Evolutionary conservation across 495 filamentous ascomycete genomes (phyloP).

Genomic region (Ramalina intermedia): DNA sequence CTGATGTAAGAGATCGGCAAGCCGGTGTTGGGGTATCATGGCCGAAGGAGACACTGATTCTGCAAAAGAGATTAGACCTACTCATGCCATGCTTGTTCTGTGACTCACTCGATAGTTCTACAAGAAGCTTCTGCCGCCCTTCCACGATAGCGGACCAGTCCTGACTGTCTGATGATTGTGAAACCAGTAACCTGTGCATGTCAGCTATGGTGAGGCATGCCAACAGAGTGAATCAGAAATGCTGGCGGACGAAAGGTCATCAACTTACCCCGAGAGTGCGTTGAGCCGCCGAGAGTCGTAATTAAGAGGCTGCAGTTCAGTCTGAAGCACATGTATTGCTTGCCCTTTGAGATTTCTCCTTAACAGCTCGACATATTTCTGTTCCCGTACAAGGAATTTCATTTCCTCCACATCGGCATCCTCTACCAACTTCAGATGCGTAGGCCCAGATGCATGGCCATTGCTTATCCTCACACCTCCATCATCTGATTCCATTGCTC

Average conservation of each 20-base stretch:
- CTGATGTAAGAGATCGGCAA: conserved; percentile 70
- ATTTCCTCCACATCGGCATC: conserved; percentile 45
- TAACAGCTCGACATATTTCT: conserved; percentile 89
- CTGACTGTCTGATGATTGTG: neutral
- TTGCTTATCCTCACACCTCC: conserved; percentile 28
- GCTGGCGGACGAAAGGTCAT: neutral
- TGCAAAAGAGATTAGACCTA: conserved; percentile 17
- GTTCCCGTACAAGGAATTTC: conserved; percentile 71
- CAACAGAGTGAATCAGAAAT: neutral
- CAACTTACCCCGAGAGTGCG: conserved; percentile 60
- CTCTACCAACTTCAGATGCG: conserved; percentile 36
- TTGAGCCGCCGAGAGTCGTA: conserved; percentile 64
- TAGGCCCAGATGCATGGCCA: conserved; percentile 10
- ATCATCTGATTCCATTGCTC: conserved; percentile 33
- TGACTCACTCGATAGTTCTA: conserved; percentile 66
- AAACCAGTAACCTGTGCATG: conserved; percentile 53
- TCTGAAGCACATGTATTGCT: conserved; percentile 68
- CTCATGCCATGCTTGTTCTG: neutral
- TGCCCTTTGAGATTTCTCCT: conserved; percentile 57
- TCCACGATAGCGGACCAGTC: neutral
- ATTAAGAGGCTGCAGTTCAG: conserved; percentile 78
- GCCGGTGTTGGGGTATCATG: conserved; percentile 90
- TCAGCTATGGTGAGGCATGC: neutral
- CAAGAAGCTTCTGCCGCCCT: conserved; percentile 49
- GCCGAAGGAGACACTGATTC: conserved; percentile 90